These are phyloP conservation scores for Coemansia sp. DNA, from an alignment of 192 early-diverging fungal genomes.

Conservation along the genomic window DNA sequence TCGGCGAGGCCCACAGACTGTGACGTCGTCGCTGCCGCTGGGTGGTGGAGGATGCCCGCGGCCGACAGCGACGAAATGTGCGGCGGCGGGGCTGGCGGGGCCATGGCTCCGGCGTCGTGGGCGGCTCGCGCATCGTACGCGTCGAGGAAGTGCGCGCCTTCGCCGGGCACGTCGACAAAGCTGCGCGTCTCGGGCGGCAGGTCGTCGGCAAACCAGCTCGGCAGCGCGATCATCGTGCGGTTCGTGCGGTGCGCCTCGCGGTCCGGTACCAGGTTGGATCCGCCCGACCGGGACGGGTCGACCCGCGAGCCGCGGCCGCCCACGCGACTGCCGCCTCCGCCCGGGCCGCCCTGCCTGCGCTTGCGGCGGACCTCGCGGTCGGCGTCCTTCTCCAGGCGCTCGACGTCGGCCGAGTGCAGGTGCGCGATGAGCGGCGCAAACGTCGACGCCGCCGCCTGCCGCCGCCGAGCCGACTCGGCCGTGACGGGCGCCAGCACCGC, in stretches of 20 bases:
- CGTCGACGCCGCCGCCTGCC: conserved; percentile 55
- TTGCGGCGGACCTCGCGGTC: conserved; percentile 84
- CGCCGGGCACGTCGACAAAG: conserved; percentile 41
- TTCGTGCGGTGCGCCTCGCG: conserved; percentile 42
- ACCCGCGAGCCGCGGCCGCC: not conserved
- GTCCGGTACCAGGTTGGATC: conserved; percentile 15
- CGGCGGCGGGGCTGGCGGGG: not conserved
- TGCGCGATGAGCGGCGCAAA: conserved; percentile 68
- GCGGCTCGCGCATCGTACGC: conserved; percentile 34
- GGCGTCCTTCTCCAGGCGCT: conserved; percentile 80
- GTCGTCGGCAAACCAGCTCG: conserved; percentile 45
- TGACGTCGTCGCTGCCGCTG: not conserved
- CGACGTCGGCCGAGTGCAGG: conserved; percentile 67
- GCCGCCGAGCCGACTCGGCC: conserved; percentile 28
- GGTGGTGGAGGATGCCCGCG: not conserved
- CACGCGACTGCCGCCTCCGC: not conserved
- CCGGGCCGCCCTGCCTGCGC: conserved; percentile 63
- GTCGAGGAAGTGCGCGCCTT: conserved; percentile 52
- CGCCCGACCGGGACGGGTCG: not conserved
- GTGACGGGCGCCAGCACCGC: conserved; percentile 68
- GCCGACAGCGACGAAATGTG: not conserved
- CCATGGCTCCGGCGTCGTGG: conserved; percentile 32
- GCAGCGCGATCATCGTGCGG: conserved; percentile 48
- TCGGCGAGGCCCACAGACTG: not conserved
- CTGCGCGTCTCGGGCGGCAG: conserved; percentile 47